Percentiles rank a stretch among this genome's conserved stretches.
phyloP scores from a whole-genome alignment of 352 stramenopile species.

The Pythium oligandrum region DNA sequence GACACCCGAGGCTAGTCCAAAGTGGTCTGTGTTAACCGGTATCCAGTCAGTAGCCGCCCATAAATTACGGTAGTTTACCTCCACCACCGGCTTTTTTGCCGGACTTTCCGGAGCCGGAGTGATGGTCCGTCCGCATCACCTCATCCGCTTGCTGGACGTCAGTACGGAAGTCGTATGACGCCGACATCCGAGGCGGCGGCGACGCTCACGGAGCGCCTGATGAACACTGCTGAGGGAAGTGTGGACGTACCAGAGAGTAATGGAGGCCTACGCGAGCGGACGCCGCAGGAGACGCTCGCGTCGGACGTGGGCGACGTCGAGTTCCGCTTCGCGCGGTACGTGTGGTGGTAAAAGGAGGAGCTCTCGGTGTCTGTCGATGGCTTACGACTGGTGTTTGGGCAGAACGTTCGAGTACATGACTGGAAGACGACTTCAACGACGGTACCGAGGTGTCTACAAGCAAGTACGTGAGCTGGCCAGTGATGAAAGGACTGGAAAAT shows the following conservation, averaged over 20 bases:
- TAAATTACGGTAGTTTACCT: too few species aligned
- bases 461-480: constrained; percentile 7
- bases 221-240: neutral
- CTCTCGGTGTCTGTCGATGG: neutral
- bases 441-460: constrained; percentile 31
- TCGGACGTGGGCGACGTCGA: neutral
- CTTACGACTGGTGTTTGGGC: neutral
- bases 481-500: neutral
- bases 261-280: neutral
- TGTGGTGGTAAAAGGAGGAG: neutral
- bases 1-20: too few species aligned
- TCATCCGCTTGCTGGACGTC: too few species aligned
- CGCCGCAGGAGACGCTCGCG: neutral
- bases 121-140: too few species aligned
- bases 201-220: neutral
- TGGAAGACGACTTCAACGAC: constrained; percentile 22
- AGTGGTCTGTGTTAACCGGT: too few species aligned
- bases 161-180: too few species aligned
- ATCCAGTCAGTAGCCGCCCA: too few species aligned
- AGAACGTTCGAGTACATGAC: constrained; percentile 29
- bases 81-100: too few species aligned
- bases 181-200: too few species aligned
- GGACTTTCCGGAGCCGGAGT: too few species aligned
- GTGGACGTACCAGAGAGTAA: neutral
- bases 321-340: neutral